These are phyloP conservation scores for Calonectria leucothoes DNA, from an alignment of 2,329 filamentous ascomycete genomes.

Conservation along the genomic window DNA sequence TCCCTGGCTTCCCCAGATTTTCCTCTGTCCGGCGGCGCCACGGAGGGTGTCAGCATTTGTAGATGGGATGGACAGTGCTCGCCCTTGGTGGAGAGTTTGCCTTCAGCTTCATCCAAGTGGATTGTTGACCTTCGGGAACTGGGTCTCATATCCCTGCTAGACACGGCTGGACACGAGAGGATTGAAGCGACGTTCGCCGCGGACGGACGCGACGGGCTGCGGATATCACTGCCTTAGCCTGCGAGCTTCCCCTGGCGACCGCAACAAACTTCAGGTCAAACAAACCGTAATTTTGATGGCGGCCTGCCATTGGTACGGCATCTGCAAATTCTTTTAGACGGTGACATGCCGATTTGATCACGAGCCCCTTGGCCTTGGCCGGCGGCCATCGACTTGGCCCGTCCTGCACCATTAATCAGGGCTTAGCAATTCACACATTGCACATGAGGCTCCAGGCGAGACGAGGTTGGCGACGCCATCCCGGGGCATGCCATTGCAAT, in stretches of 20 bases:
- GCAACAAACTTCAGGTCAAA: conserved; percentile 32
- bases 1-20: conserved; percentile 51
- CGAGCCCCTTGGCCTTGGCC: conserved; percentile 20
- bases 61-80: conserved; percentile 14
- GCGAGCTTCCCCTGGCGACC: conserved; percentile 28
- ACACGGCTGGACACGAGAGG: neutral
- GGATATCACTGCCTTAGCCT: conserved; percentile 27
- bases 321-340: conserved; percentile 15
- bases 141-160: conserved; percentile 5
- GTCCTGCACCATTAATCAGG: conserved; percentile 26
- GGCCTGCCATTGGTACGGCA: conserved; percentile 28
- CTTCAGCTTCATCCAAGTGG: conserved; percentile 4
- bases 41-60: conserved; percentile 6
- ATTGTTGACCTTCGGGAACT: neutral
- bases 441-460: conserved; percentile 30
- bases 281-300: conserved; percentile 32
- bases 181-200: conserved; percentile 12
- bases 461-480: neutral
- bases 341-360: conserved; percentile 35
- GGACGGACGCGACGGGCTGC: conserved; percentile 23
- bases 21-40: conserved; percentile 28
- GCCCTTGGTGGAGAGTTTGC: neutral
- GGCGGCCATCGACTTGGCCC: conserved; percentile 7
- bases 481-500: neutral
- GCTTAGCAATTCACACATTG: conserved; percentile 24